A percentile compares a stretch with the other conserved stretches of the same genome.
Evolutionary conservation across 371 early-diverging fungal species (phyloP).

Genomic region (Thermomucor indicae-seudaticae): DNA sequence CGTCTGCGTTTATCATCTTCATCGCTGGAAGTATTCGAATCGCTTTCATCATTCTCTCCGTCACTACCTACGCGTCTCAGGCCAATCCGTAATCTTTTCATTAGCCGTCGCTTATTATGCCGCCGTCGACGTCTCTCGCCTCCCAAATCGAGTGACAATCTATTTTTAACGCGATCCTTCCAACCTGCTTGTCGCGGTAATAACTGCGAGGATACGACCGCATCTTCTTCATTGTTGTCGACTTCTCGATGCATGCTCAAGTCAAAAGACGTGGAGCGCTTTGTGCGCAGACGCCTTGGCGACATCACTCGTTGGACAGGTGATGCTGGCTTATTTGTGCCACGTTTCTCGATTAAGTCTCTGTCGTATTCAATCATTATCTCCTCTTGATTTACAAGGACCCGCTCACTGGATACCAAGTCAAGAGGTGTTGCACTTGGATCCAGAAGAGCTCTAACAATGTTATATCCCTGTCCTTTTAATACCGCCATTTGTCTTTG

Average conservation of each 20-base stretch:
- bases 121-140: constrained; percentile 8
- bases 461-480: constrained; percentile 83
- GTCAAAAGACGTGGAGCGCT: constrained; percentile 38
- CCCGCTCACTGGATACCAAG: constrained; percentile 49
- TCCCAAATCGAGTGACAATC: constrained; percentile 17
- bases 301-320: background rate
- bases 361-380: constrained; percentile 42
- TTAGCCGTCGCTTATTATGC: constrained; percentile 7
- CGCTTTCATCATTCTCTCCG: constrained; percentile 9
- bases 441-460: constrained; percentile 65
- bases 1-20: constrained; percentile 9
- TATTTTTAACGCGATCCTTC: constrained; percentile 11
- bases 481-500: constrained; percentile 77
- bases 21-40: constrained; percentile 4
- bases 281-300: constrained; percentile 19
- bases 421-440: constrained; percentile 54
- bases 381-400: constrained; percentile 55
- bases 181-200: too few relatives aligned
- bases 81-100: too few relatives aligned
- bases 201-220: too few relatives aligned
- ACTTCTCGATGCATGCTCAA: constrained; percentile 8
- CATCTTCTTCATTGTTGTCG: background rate
- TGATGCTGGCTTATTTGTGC: background rate
- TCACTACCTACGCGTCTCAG: constrained; percentile 12
- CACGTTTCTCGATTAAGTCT: constrained; percentile 11